These are phyloP conservation scores for Leptosphaerulina australis DNA, from an alignment of 2,329 filamentous ascomycete species.

Conservation along the genomic window DNA sequence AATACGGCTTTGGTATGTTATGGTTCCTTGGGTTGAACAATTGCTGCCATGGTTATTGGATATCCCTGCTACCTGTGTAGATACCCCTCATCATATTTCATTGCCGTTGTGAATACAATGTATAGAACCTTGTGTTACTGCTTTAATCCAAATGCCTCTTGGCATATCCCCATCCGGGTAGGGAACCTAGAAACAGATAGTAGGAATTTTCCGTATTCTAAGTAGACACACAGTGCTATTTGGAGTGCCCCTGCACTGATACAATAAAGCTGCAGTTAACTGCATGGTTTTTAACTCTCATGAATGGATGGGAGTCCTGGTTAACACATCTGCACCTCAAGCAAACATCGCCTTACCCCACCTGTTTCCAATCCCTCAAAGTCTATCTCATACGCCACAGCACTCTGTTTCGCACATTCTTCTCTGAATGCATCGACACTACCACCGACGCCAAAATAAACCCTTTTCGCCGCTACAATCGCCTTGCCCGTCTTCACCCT, in stretches of 20 bases:
- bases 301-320: too few relatives aligned
- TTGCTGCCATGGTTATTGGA: background rate
- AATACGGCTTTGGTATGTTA: background rate
- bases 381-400: constrained; percentile 56
- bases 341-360: constrained; percentile 55
- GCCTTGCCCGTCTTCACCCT: constrained; percentile 63
- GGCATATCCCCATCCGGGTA: too few relatives aligned
- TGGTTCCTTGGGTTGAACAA: background rate
- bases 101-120: too few relatives aligned
- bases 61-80: background rate
- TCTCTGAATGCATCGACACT: constrained; percentile 75
- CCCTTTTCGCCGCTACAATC: constrained; percentile 75
- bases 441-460: constrained; percentile 85
- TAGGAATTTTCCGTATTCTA: too few relatives aligned
- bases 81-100: constrained; percentile 1
- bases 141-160: too few relatives aligned
- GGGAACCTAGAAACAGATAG: too few relatives aligned
- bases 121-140: too few relatives aligned
- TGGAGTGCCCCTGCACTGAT: too few relatives aligned
- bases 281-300: too few relatives aligned
- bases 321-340: constrained; percentile 53
- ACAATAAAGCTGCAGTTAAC: too few relatives aligned
- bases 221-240: too few relatives aligned
- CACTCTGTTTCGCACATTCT: constrained; percentile 50
- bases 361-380: constrained; percentile 52